Base-by-base conservation (phyloP, 345 rosid species). In the Tarenaya hassleriana region DNA sequence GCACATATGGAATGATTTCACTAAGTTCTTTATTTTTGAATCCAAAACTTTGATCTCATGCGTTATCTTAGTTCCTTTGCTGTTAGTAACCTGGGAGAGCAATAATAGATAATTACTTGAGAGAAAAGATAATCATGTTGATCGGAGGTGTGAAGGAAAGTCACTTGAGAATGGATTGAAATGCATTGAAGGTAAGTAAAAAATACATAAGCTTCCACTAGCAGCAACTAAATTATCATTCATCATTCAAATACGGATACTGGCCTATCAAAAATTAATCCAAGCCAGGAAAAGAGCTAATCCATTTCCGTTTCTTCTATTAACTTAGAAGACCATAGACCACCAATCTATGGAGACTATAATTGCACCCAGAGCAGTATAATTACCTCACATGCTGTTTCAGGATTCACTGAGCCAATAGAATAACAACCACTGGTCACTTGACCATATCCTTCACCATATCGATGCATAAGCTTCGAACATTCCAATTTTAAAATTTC, bases 11-110 rank as follows among this genome's bases (percentile, higher is more conserved):
- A 83, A 51, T 38, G 73, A 63, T 47, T 71, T 67, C 33, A 71
- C 62, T 52, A 82, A 65, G 56, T 62, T 69, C 40, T 75, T 70
- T 64, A 81, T 70, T 61, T 74, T 76, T 47, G 69, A 63, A 47
- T 78, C 80, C 62, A 80, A 56, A 56, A 53, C 55, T 73, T 78
- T 76, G 59, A 60, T 51, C 50, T 78, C 86, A 69, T 66, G 66
- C 67, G 63, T 77, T 75, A 56, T 67, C 56, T 64, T 55, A 27
- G 45, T 60, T 42, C 64, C 58, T 52, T 71, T 68, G 52, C 61
- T 65, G 34, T 49, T 27, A 31, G 61, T 49, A 66, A 69, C 82
- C 95, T 88, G 78, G 48, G 51, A 50, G n/a, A 35, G 45, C 13
- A 39, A 10, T 51, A 50, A 50, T 3, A 29, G 59, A 48, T 38